Evolutionary conservation across 2,329 filamentous ascomycete genomes (phyloP).

Genomic region (Ascocoryne sarcoides): DNA sequence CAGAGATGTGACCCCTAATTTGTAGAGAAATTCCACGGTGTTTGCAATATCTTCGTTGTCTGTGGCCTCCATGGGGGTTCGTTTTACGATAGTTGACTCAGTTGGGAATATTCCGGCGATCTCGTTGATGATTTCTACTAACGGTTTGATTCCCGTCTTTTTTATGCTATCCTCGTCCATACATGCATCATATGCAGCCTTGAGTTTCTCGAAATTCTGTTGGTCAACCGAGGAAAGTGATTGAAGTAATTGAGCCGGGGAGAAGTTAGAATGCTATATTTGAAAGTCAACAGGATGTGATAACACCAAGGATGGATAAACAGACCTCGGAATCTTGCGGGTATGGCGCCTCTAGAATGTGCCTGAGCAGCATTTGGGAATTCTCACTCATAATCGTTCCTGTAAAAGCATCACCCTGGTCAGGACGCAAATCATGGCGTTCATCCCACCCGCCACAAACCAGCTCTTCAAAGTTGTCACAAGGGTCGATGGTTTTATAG

Average conservation of each 20-base stretch:
- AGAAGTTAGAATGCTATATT: slow-evolving; percentile 43
- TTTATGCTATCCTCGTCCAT: slow-evolving; percentile 52
- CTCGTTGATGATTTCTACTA: slow-evolving; percentile 46
- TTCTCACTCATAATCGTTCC: slow-evolving; percentile 53
- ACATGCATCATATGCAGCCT: slow-evolving; percentile 56
- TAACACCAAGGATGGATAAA: too few relatives aligned
- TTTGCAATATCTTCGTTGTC: slow-evolving; percentile 33
- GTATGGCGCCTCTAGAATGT: slow-evolving; percentile 53
- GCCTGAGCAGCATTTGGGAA: slow-evolving; percentile 48
- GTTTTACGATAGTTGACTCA: slow-evolving; percentile 5
- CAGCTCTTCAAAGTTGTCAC: slow-evolving; percentile 58
- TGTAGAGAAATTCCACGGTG: slow-evolving; percentile 38
- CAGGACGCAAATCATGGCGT: slow-evolving; percentile 54
- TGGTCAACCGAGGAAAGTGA: slow-evolving; percentile 40
- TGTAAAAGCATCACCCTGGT: slow-evolving; percentile 52
- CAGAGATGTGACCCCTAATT: slow-evolving; percentile 35
- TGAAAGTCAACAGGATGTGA: too few relatives aligned
- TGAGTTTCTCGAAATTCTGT: slow-evolving; percentile 58
- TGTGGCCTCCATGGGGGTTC: slow-evolving; percentile 17
- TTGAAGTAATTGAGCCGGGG: slow-evolving; percentile 32
- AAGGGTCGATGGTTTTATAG: slow-evolving; percentile 56
- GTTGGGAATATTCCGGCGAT: slow-evolving; percentile 39
- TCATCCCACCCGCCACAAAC: slow-evolving; percentile 60
- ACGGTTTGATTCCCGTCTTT: slow-evolving; percentile 44
- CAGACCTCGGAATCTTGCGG: slow-evolving; percentile 33